Evolutionary conservation across 1,284 basidiomycete species (phyloP).

Genomic region (Ustilago sp.): DNA sequence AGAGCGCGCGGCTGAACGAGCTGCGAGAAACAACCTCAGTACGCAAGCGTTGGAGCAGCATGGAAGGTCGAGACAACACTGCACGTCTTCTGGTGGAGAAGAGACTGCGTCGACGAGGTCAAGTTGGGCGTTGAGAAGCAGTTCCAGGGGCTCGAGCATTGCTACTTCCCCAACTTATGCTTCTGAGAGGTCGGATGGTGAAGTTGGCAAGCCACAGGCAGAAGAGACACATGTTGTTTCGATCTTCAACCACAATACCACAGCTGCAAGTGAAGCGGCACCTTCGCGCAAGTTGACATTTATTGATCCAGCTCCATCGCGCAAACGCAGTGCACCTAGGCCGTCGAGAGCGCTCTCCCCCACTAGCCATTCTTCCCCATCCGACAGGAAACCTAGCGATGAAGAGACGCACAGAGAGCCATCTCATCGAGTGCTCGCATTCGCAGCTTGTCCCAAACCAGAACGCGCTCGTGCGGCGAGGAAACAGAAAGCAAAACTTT

Average conservation of each 20-base stretch:
- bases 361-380: background rate
- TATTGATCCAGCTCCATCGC: slow-evolving; percentile 31
- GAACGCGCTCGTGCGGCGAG: slow-evolving; percentile 23
- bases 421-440: slow-evolving; percentile 26
- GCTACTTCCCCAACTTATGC: slow-evolving; percentile 32
- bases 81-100: slow-evolving; percentile 48
- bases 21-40: slow-evolving; percentile 23
- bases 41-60: slow-evolving; percentile 29
- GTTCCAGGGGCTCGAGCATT: slow-evolving; percentile 30
- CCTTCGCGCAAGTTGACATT: slow-evolving; percentile 29
- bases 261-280: background rate
- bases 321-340: slow-evolving; percentile 10
- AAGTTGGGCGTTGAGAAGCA: slow-evolving; percentile 40
- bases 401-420: slow-evolving; percentile 4
- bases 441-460: slow-evolving; percentile 42
- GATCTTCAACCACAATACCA: slow-evolving; percentile 18
- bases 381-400: slow-evolving; percentile 10
- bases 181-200: slow-evolving; percentile 11
- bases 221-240: slow-evolving; percentile 9
- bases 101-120: slow-evolving; percentile 48
- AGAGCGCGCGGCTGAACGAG: slow-evolving; percentile 48
- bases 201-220: slow-evolving; percentile 1
- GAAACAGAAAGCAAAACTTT: slow-evolving; percentile 26
- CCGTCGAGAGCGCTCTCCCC: background rate
- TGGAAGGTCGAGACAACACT: slow-evolving; percentile 26